Evolutionary conservation across 2,329 filamentous ascomycete genomes (phyloP).

Genomic region (Microascus cirrosus): DNA sequence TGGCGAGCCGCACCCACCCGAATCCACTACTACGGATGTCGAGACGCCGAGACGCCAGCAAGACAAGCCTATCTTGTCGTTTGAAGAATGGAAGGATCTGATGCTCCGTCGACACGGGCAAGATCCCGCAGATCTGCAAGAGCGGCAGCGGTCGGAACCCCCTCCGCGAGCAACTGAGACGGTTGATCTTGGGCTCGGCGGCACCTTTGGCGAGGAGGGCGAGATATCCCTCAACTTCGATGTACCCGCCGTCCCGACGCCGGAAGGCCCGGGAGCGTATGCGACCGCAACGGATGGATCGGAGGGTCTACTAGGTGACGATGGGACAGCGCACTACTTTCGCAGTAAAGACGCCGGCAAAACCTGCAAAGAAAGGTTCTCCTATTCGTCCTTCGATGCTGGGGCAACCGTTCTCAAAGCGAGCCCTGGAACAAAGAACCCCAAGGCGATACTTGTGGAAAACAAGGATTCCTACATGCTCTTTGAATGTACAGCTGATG

Average conservation of each 20-base stretch:
- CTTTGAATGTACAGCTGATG: slow-evolving; percentile 72
- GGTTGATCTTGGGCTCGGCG: slow-evolving; percentile 52
- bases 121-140: slow-evolving; percentile 38
- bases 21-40: neutral
- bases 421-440: slow-evolving; percentile 74
- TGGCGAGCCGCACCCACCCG: neutral
- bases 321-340: slow-evolving; percentile 40
- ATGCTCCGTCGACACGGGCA: slow-evolving; percentile 81
- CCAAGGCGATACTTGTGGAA: slow-evolving; percentile 81
- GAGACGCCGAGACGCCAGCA: slow-evolving; percentile 13
- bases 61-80: slow-evolving; percentile 65
- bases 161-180: neutral
- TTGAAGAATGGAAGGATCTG: slow-evolving; percentile 96
- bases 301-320: slow-evolving; percentile 33
- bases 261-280: neutral
- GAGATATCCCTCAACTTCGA: slow-evolving; percentile 61
- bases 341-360: slow-evolving; percentile 89
- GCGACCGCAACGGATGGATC: neutral
- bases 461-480: slow-evolving; percentile 99
- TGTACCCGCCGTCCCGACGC: slow-evolving; percentile 16
- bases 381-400: slow-evolving; percentile 94
- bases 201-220: slow-evolving; percentile 73
- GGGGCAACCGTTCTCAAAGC: slow-evolving; percentile 89
- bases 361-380: slow-evolving; percentile 95
- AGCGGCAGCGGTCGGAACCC: slow-evolving; percentile 9